Evolutionary conservation across 345 rosid species (phyloP), one percentile per base, ranked within the genome.

Genomic region (Eucalyptus leucophloia): DNA sequence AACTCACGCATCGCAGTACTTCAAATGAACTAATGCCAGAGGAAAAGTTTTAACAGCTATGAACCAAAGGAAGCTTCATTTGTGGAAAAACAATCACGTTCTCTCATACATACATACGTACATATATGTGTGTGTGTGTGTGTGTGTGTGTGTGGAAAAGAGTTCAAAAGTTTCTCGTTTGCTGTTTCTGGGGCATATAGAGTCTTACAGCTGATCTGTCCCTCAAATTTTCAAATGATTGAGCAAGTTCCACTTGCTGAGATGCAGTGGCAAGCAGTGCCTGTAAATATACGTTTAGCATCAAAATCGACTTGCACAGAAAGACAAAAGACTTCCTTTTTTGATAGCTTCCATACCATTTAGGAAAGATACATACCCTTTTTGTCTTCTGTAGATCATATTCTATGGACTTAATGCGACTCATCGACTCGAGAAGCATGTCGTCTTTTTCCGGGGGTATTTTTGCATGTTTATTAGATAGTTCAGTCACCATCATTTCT

Each of bases 371-470:
- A 80, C 87, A 85, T 92, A 98, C 99, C 91, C 91, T 95, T 92
- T 95, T 98, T 90, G 99, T 98, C 95, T 93, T 97, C 92, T 96
- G 98, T 67, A 98, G 92, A 91, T 98, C 99, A 89, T 94, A 92
- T 87, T 98, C 99, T 49, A 98, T 98, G 87, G 92, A 93, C 94
- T 91, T 98, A 89, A 96, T 97, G 81, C 99, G 96, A 89, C 89
- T 94, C 94, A 97, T 87, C 7, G 98, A 98, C 86, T 97, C 98
- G 47, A 90, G 96, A 92, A 98, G 96, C 90, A 96, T 96, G 90
- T 95, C 93, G 50, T 98, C 99, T 93, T 98, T 98, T 93, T 97
- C 99, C 28, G 94, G 96, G 90, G 99, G 98, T 89, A 97, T 97
- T 60, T 91, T 93, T 89, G 94, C 91, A 18, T 95, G 98, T 90